Base-by-base conservation (phyloP, 2,329 filamentous ascomycete genomes). In the Clonostachys byssicola region DNA sequence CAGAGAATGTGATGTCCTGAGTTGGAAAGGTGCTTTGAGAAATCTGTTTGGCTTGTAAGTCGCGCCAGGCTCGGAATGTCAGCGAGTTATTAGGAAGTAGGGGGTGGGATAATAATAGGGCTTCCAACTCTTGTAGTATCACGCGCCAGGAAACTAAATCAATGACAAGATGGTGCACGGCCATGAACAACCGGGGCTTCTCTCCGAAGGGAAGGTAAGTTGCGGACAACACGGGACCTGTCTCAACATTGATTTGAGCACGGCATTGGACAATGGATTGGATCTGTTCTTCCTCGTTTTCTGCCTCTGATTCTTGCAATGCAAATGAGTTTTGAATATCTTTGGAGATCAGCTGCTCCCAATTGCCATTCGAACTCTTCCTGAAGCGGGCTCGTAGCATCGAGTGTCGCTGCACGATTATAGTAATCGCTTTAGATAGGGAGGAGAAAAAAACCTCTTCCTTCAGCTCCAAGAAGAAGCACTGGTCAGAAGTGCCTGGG, bases 71-170 rank as follows among this genome's bases (percentile, higher is more conserved):
- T 36, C 67, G 64, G 51, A 73, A 74, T 0, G 60, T 50, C 44
- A 40, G 36, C 49, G 10, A 14, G 50, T 33, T 34, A 16, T 39
- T 16, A 2, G 16, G 13, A 2, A 16, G 36, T 6, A 23, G 6
- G 4, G 20, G 20, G 20, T 6, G 20, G 20, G 20, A 23, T 5
- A 13, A 14, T 12, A 72, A 54, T 2, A 69, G 49, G 6, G 64
- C 61, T 44, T 73, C 68, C 5, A 73, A 53, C 40, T 73, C 67
- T 43, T 67, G 64, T 1, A 73, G 55, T 2, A 73, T 52, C 5
- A 72, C 54, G 8, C 68, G 57, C 70, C 70, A 73, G 1, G 68
- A 68, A 5, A 73, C 68, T 5, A 73, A 53, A 46, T 72, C 69
- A 43, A 72, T 63, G 12, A 64, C 58, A 5, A 66, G 53, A 44